These are phyloP conservation scores for Vitellaria paradoxa DNA, from an alignment of 179 eudicot species.

Conservation along the genomic window DNA sequence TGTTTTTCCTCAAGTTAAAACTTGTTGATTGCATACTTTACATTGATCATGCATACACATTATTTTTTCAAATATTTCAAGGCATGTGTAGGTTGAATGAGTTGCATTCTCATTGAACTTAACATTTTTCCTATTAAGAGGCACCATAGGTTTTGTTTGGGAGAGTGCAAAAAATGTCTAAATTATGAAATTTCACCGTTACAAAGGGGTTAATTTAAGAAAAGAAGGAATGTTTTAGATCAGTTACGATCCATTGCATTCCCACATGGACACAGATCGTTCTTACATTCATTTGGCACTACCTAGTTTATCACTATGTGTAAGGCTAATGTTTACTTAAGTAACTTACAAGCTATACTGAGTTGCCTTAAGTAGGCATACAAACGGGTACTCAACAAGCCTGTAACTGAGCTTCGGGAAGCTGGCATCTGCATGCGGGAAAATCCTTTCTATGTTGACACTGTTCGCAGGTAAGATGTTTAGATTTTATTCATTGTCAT, in stretches of 20 bases:
- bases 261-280: background rate
- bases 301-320: conserved; percentile 4
- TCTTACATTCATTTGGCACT: background rate
- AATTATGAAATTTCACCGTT: background rate
- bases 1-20: background rate
- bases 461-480: conserved; percentile 83
- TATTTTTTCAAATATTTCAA: background rate
- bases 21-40: conserved; percentile 2
- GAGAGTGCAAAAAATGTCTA: background rate
- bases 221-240: no score
- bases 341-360: conserved; percentile 15
- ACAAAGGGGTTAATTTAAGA: background rate
- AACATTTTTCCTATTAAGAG: background rate
- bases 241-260: background rate
- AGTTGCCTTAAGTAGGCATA: conserved; percentile 55
- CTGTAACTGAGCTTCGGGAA: conserved; percentile 85
- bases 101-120: background rate
- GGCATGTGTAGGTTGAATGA: background rate
- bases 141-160: background rate
- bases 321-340: background rate
- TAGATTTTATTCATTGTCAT: background rate
- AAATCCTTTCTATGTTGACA: conserved; percentile 95
- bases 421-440: conserved; percentile 99
- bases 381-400: conserved; percentile 89
- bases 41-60: background rate